Conservation (phyloP, 345 rosid genomes). For the Turnera subulata region DNA sequence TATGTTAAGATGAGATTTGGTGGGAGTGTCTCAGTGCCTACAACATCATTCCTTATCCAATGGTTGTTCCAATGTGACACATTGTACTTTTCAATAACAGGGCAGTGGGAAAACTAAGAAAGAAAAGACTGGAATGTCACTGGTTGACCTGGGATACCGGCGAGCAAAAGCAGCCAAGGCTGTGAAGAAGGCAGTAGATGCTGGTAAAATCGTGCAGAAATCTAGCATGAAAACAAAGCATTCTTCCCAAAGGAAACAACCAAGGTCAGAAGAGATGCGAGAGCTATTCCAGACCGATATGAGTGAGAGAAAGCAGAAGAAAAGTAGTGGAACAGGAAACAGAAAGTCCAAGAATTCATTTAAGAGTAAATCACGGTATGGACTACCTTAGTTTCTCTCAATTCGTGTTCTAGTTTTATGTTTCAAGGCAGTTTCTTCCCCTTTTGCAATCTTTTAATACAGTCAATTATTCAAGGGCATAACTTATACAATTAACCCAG, state of each 20-base stretch:
- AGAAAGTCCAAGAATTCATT: slow-evolving; percentile 70
- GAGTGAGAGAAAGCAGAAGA: slow-evolving; percentile 64
- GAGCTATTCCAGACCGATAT: slow-evolving; percentile 81
- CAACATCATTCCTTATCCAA: background rate
- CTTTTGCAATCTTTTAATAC: background rate
- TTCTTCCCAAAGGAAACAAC: slow-evolving; percentile 41
- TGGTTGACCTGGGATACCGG: slow-evolving; percentile 73
- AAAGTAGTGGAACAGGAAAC: slow-evolving; percentile 32
- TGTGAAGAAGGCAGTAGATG: slow-evolving; percentile 59
- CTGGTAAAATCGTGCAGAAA: slow-evolving; percentile 56
- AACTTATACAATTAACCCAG: too few species aligned
- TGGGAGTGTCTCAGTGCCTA: background rate
- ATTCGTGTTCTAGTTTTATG: background rate
- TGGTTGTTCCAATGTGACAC: slow-evolving; percentile 1
- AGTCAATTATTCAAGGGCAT: background rate
- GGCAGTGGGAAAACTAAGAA: slow-evolving; percentile 45
- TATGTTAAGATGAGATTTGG: too few species aligned
- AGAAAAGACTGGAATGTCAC: slow-evolving; percentile 62
- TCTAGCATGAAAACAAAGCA: slow-evolving; percentile 41
- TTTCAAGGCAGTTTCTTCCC: background rate
- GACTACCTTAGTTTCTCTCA: background rate
- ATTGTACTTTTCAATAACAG: slow-evolving; percentile 24
- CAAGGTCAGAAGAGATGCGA: slow-evolving; percentile 71
- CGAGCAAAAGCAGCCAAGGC: slow-evolving; percentile 89
- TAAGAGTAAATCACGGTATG: slow-evolving; percentile 92